Base-by-base conservation (phyloP, 1,139 yeast genomes). In the Kodamaea sp. region DNA sequence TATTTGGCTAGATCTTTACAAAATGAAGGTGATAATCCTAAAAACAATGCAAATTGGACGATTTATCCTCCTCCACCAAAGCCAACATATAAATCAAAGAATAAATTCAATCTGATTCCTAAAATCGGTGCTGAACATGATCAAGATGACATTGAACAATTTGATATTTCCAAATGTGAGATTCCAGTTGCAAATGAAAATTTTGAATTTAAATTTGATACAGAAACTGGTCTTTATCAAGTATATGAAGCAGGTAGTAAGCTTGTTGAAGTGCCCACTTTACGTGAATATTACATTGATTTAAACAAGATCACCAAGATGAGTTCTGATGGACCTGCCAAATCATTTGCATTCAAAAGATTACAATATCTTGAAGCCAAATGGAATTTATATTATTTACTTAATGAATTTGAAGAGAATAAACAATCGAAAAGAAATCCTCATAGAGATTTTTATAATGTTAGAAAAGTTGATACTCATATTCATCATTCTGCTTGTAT, bases 401-500 rank as follows among this genome's bases (percentile, higher is more conserved):
- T 90, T 49, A 90, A 92, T 58, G 97, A 92, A 56, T 90, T 87
- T 58, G 95, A 88, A 56, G 99, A 94, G 60, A 84, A 83, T 11
- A 81, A 92, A 22, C 94, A 86, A 48, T 83, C 95, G 11, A 47
- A 85, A 44, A 56, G 62, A 28, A 71, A 58, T 40, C 97, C 97
- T 3, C 99, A 92, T 61, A 80, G 98, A 60, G 99, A 94, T 63
- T 94, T 94, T 56, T 94, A 94, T 67, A 94, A 94, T 57, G 98
- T 94, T 36, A 81, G 98, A 70, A 94, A 94, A 60, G 99, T 94
- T 32, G 99, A 94, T 57, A 94, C 98, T 9, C 99, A 94, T 71
- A 96, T 94, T 55, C 99, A 94, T 62, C 98, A 94, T 62, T 86
- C 96, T 9, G 99, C 99, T 7, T 90, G 97, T 62, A 92, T 92